Evolutionary conservation across 2,329 filamentous ascomycete genomes (phyloP).

Genomic region (Monosporascus sp.): DNA sequence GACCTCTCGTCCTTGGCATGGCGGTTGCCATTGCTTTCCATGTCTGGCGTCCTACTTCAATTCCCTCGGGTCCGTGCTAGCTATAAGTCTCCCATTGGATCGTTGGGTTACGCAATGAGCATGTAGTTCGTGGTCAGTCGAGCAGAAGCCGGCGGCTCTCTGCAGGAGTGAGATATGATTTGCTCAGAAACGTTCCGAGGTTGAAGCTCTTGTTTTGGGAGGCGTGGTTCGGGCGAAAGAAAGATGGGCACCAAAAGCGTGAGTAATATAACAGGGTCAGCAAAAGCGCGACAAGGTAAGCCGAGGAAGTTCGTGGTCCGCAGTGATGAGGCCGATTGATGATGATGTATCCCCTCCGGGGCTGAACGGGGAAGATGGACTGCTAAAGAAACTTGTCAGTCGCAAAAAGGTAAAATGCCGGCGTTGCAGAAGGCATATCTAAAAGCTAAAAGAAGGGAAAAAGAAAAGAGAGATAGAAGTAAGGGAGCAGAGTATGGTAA

Average conservation of each 20-base stretch:
- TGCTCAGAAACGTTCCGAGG: constrained; percentile 17
- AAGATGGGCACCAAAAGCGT: neutral
- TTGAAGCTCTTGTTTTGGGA: neutral
- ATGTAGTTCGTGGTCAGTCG: constrained; percentile 37
- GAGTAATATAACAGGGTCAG: neutral
- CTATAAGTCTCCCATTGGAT: constrained; percentile 36
- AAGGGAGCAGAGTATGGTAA: neutral
- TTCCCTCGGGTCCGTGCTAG: constrained; percentile 30
- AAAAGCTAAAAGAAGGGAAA: neutral
- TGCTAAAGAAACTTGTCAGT: neutral
- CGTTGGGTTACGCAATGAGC: constrained; percentile 37
- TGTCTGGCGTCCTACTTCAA: constrained; percentile 23
- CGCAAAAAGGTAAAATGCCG: neutral
- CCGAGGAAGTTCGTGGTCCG: neutral
- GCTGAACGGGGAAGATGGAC: neutral
- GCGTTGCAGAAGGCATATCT: neutral
- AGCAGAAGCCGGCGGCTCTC: constrained; percentile 34
- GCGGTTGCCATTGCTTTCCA: constrained; percentile 27
- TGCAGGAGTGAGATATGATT: constrained; percentile 31
- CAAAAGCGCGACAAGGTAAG: neutral
- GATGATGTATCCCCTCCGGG: neutral
- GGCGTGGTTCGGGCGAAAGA: neutral
- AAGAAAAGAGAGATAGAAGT: neutral
- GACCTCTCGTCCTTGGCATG: constrained; percentile 34
- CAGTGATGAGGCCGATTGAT: neutral